A percentile compares a stretch with the other conserved stretches of the same genome.
Evolutionary conservation across 441 rosid genomes (phyloP).

Genomic region (Biscutella laevigata): DNA sequence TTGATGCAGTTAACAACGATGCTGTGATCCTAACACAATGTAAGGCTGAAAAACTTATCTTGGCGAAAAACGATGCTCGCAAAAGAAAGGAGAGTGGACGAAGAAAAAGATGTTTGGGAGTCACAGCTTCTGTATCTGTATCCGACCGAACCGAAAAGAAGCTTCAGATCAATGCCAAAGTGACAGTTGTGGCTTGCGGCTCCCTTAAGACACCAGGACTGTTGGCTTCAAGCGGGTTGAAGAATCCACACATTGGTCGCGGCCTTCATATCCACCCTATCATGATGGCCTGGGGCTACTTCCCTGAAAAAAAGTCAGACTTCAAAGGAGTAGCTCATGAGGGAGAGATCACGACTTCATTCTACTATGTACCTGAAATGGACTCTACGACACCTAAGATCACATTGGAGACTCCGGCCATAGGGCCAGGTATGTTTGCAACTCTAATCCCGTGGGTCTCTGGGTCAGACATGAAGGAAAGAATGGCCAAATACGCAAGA

Average conservation of each 20-base stretch:
- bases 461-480: constrained; percentile 46
- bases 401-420: constrained; percentile 46
- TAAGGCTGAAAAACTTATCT: constrained; percentile 53
- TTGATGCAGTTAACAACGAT: constrained; percentile 54
- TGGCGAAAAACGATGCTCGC: constrained; percentile 22
- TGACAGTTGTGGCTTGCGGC: constrained; percentile 62
- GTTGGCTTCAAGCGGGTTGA: constrained; percentile 54
- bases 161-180: constrained; percentile 57
- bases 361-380: constrained; percentile 31
- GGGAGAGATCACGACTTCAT: constrained; percentile 61
- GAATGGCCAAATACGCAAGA: constrained; percentile 48
- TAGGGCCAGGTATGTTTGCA: constrained; percentile 56
- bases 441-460: constrained; percentile 56
- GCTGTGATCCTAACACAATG: constrained; percentile 61
- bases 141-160: constrained; percentile 27
- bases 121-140: constrained; percentile 41
- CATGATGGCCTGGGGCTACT: constrained; percentile 63
- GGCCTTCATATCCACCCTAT: constrained; percentile 75
- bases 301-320: constrained; percentile 38
- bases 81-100: constrained; percentile 18
- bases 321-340: constrained; percentile 38
- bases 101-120: constrained; percentile 56
- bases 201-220: constrained; percentile 60
- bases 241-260: constrained; percentile 55
- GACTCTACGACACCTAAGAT: constrained; percentile 30